Evolutionary conservation across 306 rosid species (phyloP).

Genomic region (Medicago lupulina): DNA sequence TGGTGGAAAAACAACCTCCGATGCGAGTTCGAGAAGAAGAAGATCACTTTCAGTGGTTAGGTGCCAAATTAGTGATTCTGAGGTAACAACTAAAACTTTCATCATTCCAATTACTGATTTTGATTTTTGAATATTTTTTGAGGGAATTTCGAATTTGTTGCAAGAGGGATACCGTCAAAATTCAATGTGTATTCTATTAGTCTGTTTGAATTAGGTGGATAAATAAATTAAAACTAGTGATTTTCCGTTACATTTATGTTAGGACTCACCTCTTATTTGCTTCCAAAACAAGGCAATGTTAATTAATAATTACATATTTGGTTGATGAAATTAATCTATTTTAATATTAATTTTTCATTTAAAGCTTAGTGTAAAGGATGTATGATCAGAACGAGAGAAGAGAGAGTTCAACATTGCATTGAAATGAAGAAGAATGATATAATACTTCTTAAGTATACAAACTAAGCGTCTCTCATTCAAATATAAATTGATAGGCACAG

Average conservation of each 20-base stretch:
- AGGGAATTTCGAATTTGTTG: conserved; percentile 8
- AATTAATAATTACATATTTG: neutral
- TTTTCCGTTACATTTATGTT: neutral
- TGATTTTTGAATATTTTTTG: too few relatives aligned
- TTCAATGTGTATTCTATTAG: conserved; percentile 5
- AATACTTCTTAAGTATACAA: neutral
- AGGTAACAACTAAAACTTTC: conserved; percentile 53
- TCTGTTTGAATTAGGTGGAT: too few relatives aligned
- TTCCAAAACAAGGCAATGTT: conserved; percentile 11
- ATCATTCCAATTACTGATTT: neutral
- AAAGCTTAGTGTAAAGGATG: neutral
- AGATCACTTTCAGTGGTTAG: conserved; percentile 88
- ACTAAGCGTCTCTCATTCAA: neutral
- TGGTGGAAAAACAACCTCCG: conserved; percentile 58
- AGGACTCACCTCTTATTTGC: too few relatives aligned
- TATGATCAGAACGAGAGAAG: neutral
- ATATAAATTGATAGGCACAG: neutral
- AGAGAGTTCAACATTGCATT: neutral
- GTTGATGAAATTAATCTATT: conserved; percentile 16
- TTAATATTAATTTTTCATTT: neutral
- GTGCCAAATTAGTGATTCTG: conserved; percentile 90
- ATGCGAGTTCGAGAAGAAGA: conserved; percentile 69
- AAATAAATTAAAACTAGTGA: neutral
- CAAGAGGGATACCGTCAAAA: neutral
- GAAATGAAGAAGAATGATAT: neutral